A percentile compares a stretch with the other conserved stretches of the same genome.
Conservation (phyloP, 805 yeast genomes). For the Metschnikowia arizonensis region DNA sequence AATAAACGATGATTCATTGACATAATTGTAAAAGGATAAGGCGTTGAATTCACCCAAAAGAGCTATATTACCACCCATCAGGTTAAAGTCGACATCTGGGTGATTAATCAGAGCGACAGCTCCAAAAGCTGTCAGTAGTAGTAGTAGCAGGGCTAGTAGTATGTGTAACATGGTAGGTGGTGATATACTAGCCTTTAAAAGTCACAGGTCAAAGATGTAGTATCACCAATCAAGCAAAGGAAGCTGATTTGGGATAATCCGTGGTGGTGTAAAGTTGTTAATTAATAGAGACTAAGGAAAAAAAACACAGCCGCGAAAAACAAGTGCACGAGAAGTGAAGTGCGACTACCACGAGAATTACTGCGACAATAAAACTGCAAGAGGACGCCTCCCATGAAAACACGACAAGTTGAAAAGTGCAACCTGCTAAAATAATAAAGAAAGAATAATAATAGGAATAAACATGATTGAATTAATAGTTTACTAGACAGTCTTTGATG, state of each 20-base stretch:
- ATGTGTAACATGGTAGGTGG: not conserved
- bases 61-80: slow-evolving; percentile 16
- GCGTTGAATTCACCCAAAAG: slow-evolving; percentile 18
- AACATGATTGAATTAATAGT: too few species aligned
- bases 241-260: not conserved
- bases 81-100: slow-evolving; percentile 15
- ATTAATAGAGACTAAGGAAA: not conserved
- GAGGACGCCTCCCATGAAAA: too few species aligned
- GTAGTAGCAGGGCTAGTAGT: slow-evolving; percentile 5
- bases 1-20: slow-evolving; percentile 17
- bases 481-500: too few species aligned
- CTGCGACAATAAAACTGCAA: not conserved
- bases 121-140: slow-evolving; percentile 3
- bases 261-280: not conserved
- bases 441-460: too few species aligned
- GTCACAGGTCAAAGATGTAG: not conserved
- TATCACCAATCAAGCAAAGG: not conserved
- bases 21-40: slow-evolving; percentile 15
- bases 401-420: too few species aligned
- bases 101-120: slow-evolving; percentile 7
- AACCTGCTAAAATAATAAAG: too few species aligned
- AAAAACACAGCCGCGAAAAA: slow-evolving; percentile 4
- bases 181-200: too few species aligned
- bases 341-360: not conserved
- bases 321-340: not conserved